A percentile compares a stretch with the other conserved stretches of the same genome.
phyloP scores from a whole-genome alignment of 495 filamentous ascomycete genomes.

The Aeminium ludgeri region DNA sequence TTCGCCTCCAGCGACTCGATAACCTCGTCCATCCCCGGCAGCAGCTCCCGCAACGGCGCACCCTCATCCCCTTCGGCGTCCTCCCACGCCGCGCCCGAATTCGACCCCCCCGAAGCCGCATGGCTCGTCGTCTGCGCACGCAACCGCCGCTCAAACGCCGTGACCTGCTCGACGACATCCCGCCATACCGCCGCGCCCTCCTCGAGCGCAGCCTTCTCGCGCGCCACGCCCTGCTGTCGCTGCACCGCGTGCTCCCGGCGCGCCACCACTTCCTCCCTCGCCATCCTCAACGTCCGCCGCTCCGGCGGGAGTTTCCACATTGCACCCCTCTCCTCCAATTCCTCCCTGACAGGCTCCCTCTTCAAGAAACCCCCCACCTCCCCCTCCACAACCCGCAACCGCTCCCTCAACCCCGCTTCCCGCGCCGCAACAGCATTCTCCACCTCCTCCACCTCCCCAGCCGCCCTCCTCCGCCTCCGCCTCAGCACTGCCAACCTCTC shows the following conservation, averaged over 20 bases:
- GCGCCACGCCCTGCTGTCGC: slow-evolving; percentile 42
- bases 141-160: slow-evolving; percentile 50
- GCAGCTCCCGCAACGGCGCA: slow-evolving; percentile 29
- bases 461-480: slow-evolving; percentile 41
- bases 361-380: slow-evolving; percentile 33
- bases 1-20: slow-evolving; percentile 42
- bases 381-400: slow-evolving; percentile 37
- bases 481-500: slow-evolving; percentile 50
- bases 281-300: slow-evolving; percentile 61
- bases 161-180: slow-evolving; percentile 43
- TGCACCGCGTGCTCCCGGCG: slow-evolving; percentile 42
- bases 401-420: slow-evolving; percentile 41
- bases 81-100: slow-evolving; percentile 4
- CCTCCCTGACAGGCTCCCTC: background rate
- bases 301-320: slow-evolving; percentile 40
- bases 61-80: slow-evolving; percentile 5
- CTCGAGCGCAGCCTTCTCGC: slow-evolving; percentile 61
- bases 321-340: background rate
- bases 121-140: slow-evolving; percentile 14
- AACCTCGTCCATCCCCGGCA: slow-evolving; percentile 39
- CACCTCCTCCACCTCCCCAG: slow-evolving; percentile 42
- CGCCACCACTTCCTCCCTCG: slow-evolving; percentile 53
- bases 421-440: slow-evolving; percentile 47
- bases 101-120: background rate
- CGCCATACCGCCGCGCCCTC: slow-evolving; percentile 74